Percentiles rank a stretch among this genome's conserved stretches.
phyloP scores from a whole-genome alignment of 2,329 filamentous ascomycete genomes.

The Cytospora leucostoma region DNA sequence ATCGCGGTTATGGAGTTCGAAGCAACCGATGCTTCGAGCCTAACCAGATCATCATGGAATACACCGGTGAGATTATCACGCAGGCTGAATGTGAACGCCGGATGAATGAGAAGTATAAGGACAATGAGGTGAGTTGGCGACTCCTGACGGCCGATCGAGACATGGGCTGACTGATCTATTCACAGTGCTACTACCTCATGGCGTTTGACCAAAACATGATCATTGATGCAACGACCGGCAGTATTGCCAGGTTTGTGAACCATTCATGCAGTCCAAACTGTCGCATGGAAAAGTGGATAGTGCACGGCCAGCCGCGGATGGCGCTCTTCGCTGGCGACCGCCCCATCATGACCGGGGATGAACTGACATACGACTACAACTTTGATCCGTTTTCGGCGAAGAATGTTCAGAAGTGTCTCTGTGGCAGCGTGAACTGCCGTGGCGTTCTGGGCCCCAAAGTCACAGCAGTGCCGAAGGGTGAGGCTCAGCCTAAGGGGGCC shows the following conservation, averaged over 20 bases:
- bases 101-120: slow-evolving; percentile 91
- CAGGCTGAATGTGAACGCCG: slow-evolving; percentile 89
- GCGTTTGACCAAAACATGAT: slow-evolving; percentile 98
- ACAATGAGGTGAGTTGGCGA: slow-evolving; percentile 72
- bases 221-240: slow-evolving; percentile 93
- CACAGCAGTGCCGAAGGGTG: slow-evolving; percentile 56
- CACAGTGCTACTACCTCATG: slow-evolving; percentile 95
- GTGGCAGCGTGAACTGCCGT: slow-evolving; percentile 63
- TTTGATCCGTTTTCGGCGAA: slow-evolving; percentile 70
- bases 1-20: slow-evolving; percentile 88
- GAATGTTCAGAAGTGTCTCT: slow-evolving; percentile 68
- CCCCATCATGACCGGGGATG: slow-evolving; percentile 91
- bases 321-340: slow-evolving; percentile 89
- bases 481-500: slow-evolving; percentile 18
- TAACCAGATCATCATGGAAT: slow-evolving; percentile 97
- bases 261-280: slow-evolving; percentile 97
- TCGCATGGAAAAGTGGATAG: slow-evolving; percentile 97
- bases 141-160: not conserved
- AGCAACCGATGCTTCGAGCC: slow-evolving; percentile 85
- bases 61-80: slow-evolving; percentile 96
- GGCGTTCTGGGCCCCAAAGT: slow-evolving; percentile 64
- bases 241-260: slow-evolving; percentile 96
- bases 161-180: slow-evolving; percentile 1
- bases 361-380: slow-evolving; percentile 91
- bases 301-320: slow-evolving; percentile 91